phyloP scores from a whole-genome alignment of 768 basidiomycete genomes.

The Antrodiella citrinella region DNA sequence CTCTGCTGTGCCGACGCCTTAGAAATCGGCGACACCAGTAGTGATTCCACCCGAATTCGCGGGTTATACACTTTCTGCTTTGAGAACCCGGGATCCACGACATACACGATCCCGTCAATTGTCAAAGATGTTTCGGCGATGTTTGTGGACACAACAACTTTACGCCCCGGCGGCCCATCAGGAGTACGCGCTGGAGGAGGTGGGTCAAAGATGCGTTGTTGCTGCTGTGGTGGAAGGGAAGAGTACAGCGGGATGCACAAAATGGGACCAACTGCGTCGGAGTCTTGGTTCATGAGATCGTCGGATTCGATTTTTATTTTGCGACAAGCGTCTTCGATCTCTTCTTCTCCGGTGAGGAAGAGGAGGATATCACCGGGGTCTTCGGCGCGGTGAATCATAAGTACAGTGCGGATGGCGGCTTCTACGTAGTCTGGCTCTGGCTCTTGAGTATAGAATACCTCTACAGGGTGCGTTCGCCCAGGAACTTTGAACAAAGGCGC shows the following conservation, averaged over 20 bases:
- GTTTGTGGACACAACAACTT: conserved; percentile 93
- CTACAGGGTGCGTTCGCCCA: conserved; percentile 71
- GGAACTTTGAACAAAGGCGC: conserved; percentile 23
- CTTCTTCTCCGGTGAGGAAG: conserved; percentile 97
- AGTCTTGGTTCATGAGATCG: conserved; percentile 63
- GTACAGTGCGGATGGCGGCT: conserved; percentile 89
- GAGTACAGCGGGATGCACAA: conserved; percentile 92
- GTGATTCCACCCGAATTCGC: conserved; percentile 88
- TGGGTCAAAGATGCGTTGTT: conserved; percentile 94
- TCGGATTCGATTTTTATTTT: conserved; percentile 92
- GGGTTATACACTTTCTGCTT: conserved; percentile 99
- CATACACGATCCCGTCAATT: conserved; percentile 99
- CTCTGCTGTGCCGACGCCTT: conserved; percentile 96
- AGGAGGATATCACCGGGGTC: conserved; percentile 87
- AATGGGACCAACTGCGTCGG: conserved; percentile 75
- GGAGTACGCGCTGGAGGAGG: conserved; percentile 55
- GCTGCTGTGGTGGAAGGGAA: conserved; percentile 87
- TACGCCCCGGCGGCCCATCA: conserved; percentile 79
- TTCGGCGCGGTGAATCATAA: conserved; percentile 97
- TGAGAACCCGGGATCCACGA: conserved; percentile 94
- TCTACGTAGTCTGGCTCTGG: conserved; percentile 96
- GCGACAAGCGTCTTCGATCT: conserved; percentile 93
- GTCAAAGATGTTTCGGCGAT: conserved; percentile 97
- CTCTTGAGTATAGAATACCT: conserved; percentile 89
- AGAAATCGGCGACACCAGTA: conserved; percentile 91